Evolutionary conservation across 768 basidiomycete species (phyloP).

Genomic region (Phanerodontia chrysosporium): DNA sequence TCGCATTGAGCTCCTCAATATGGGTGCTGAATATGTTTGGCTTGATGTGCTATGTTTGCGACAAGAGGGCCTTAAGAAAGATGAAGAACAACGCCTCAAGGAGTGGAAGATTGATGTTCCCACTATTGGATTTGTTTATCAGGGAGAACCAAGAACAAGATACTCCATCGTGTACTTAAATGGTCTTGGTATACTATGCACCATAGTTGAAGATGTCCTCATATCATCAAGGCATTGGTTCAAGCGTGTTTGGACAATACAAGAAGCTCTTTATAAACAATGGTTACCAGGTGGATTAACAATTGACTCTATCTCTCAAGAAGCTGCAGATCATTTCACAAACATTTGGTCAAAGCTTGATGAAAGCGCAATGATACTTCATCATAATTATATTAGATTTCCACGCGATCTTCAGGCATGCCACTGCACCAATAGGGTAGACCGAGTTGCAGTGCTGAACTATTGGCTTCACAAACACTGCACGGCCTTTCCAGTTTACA

Average conservation of each 20-base stretch:
- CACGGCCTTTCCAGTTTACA: too few species aligned
- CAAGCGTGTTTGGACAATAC: not conserved
- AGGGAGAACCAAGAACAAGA: not conserved
- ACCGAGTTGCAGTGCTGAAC: too few species aligned
- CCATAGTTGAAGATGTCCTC: not conserved
- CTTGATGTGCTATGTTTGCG: not conserved
- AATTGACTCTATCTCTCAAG: too few species aligned
- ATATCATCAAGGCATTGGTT: not conserved
- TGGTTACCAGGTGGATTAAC: slow-evolving; percentile 2
- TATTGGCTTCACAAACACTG: too few species aligned
- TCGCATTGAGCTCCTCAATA: not conserved
- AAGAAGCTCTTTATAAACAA: not conserved
- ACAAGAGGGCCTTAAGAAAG: not conserved
- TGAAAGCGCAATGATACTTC: too few species aligned
- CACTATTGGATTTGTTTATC: not conserved
- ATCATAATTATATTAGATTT: too few species aligned
- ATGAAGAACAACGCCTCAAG: not conserved
- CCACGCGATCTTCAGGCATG: too few species aligned
- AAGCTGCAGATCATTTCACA: too few species aligned
- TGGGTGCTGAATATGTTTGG: not conserved
- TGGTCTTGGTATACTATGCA: not conserved
- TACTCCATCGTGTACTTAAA: not conserved
- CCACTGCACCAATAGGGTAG: too few species aligned
- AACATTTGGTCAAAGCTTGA: too few species aligned
- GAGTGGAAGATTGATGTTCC: not conserved